A percentile compares a stretch with the other conserved stretches of the same genome.
phyloP scores from a whole-genome alignment of 805 yeast genomes.

The Saccharomycopsis fodiens region DNA sequence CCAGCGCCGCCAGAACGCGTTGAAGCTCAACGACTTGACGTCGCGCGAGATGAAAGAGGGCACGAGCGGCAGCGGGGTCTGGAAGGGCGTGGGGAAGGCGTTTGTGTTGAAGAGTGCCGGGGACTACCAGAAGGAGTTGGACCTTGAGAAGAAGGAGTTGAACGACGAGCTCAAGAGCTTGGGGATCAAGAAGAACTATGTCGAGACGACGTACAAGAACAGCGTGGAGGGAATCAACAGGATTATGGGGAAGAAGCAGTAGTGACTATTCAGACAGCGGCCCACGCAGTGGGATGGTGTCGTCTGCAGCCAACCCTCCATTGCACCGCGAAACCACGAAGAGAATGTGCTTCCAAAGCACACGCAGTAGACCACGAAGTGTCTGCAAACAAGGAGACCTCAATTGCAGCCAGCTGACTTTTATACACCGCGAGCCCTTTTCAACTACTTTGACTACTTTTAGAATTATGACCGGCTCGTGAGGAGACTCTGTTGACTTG shows the following conservation, averaged over 20 bases:
- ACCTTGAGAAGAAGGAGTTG: slow-evolving; percentile 10
- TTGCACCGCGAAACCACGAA: too few relatives aligned
- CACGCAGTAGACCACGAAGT: too few relatives aligned
- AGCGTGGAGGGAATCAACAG: slow-evolving; percentile 19
- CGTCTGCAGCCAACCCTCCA: too few relatives aligned
- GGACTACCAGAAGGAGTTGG: slow-evolving; percentile 11
- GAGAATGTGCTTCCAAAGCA: too few relatives aligned
- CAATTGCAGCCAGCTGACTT: too few relatives aligned
- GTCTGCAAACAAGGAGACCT: too few relatives aligned
- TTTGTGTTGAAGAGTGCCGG: slow-evolving; percentile 8
- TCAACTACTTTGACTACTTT: too few relatives aligned
- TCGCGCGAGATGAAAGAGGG: slow-evolving; percentile 5
- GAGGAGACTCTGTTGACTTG: too few relatives aligned
- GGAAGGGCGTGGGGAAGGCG: slow-evolving; percentile 21
- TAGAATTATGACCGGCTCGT: too few relatives aligned
- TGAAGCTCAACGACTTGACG: slow-evolving; percentile 19
- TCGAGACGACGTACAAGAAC: slow-evolving; percentile 20
- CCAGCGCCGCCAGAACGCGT: slow-evolving; percentile 12
- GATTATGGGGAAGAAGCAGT: slow-evolving; percentile 13
- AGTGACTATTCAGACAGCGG: too few relatives aligned
- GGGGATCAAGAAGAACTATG: slow-evolving; percentile 19
- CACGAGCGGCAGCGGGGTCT: slow-evolving; percentile 7
- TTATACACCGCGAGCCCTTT: too few relatives aligned
- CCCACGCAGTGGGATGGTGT: too few relatives aligned
- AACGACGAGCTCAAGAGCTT: slow-evolving; percentile 17